Base-by-base conservation (phyloP, 192 early-diverging fungal species). In the Coemansia sp. region DNA sequence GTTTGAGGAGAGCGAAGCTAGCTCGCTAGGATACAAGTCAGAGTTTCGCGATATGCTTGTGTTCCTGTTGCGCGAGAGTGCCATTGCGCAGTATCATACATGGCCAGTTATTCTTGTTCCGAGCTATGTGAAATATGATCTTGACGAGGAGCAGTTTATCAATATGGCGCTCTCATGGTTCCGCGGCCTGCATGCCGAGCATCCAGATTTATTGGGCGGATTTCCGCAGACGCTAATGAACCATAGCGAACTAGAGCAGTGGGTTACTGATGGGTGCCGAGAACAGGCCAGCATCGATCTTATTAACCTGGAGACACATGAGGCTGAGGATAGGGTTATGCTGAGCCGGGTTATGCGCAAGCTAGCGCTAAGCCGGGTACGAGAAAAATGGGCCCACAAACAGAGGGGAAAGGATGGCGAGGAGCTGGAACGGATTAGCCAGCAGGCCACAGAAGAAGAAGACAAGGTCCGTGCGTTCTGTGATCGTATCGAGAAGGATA, bases 21-120 rank as follows among this genome's bases (percentile, higher is more conserved):
- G 32, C 22, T 48, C 31, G 4, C 83, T 85, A 5, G 88, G 90
- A 49, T 61, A 71, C 2, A 77, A 86, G 18, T 81, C 85, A 9
- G 75, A 89, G 65, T 91, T 93, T 56, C 78, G 93, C n/a, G 93
- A 95, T 50, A 86, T 93, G 27, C 74, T 95, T 25, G 90, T 89
- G 1, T 90, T 88, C 62, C 69, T 98, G 55, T 78, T 98, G 34
- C 83, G 92, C 27, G 85, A 92, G 62, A 85, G 87, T 27, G 56
- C 89, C 6, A 83, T 95, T 21, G 84, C 87, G 7, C 94, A 98
- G 67, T 73, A 91, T 27, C 92, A 96, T 66, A 92, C 89, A 58
- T 94, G 89, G 68, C 75, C 90, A 4, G 56, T 87, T 19, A 60
- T 90, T 23, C 68, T 89, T 52, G 82, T 88, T 19, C 88, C 88